Evolutionary conservation across 129 eudicot species (phyloP), one percentile per base, ranked within the genome.

Genomic region (Pseudognaphalium luteoalbum): DNA sequence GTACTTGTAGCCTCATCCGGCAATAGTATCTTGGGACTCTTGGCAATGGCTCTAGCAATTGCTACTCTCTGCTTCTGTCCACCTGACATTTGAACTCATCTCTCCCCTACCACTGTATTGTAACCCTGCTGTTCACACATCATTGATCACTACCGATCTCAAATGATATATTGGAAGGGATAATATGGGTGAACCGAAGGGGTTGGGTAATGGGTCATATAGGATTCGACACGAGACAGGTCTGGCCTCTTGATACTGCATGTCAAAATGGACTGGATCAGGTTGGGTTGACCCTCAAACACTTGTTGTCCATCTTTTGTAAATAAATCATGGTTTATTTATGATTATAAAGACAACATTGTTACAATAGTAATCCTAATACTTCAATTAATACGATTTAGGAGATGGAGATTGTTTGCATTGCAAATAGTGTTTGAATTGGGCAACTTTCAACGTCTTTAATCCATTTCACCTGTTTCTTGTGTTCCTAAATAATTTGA

Each of bases 1-100:
- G 90, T 90, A 56, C 92, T 88, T 0, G 92, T 85, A 0, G 92
- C 92, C 85, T 88, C 92, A 22, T 85, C 92, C 5, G 21, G 28
- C 15, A 59, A 32, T 59, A 59, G 12, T 5, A 59, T 59, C 32
- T 59, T 59, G 28, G 65, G 65, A 59, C 65, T 59, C 12, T 22
- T 59, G 33, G 21, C 28, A 21, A 59, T 59, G 65, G 65, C 65
- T 59, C 65, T 20, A 59, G 65, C 65, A 20, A 59, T 59, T 8
- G 33, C 65, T 22, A 59, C 65, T 22, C 65, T 59, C 28, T 59
- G 65, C 30, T 59, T 59, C 28, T 59, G 65, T 19, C 65, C 33
- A 6, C 33, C 30, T 21, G 59, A 17, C 20, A 52, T 52, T 3
- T 52, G 9, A 9, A 52, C 22, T 7, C 59, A 22, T 52, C 59